A percentile compares a stretch with the other conserved stretches of the same genome.
These are phyloP conservation scores for Pleurotus platypus DNA, from an alignment of 768 basidiomycete species.

Conservation along the genomic window DNA sequence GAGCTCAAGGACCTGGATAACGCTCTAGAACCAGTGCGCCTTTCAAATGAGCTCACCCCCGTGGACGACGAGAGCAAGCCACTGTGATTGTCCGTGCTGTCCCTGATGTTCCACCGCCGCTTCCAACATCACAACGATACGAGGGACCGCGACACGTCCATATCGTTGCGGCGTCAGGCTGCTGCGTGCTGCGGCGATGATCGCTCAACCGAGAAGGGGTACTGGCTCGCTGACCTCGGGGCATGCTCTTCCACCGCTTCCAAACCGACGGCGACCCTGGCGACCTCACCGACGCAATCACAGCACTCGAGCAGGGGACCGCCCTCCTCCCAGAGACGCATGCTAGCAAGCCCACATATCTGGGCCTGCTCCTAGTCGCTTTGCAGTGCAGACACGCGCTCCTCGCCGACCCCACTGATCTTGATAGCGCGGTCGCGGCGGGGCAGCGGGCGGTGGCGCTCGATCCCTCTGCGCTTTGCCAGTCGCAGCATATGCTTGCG, in stretches of 20 bases:
- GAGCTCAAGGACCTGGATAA: too few relatives aligned
- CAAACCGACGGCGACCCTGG: not conserved
- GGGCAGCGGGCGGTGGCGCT: not conserved
- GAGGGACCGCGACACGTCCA: not conserved
- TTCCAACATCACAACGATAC: not conserved
- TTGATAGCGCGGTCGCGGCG: constrained; percentile 1
- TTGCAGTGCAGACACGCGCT: not conserved
- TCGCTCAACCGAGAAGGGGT: not conserved
- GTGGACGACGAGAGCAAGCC: too few relatives aligned
- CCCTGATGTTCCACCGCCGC: not conserved
- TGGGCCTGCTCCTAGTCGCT: not conserved
- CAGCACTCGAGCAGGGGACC: not conserved
- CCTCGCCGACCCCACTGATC: not conserved
- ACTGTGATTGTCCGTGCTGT: not conserved
- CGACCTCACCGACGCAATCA: constrained; percentile 3
- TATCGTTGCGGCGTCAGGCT: not conserved
- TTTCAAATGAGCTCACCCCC: too few relatives aligned
- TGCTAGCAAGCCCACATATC: not conserved
- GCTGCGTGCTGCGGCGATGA: not conserved
- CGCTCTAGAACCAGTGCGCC: too few relatives aligned
- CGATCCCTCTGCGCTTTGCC: too few relatives aligned
- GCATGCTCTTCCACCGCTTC: not conserved
- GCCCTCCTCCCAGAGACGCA: not conserved
- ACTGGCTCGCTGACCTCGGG: not conserved
- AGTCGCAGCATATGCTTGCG: not conserved